These are phyloP conservation scores for Xylaria telfairii DNA, from an alignment of 495 filamentous ascomycete species.

Conservation along the genomic window DNA sequence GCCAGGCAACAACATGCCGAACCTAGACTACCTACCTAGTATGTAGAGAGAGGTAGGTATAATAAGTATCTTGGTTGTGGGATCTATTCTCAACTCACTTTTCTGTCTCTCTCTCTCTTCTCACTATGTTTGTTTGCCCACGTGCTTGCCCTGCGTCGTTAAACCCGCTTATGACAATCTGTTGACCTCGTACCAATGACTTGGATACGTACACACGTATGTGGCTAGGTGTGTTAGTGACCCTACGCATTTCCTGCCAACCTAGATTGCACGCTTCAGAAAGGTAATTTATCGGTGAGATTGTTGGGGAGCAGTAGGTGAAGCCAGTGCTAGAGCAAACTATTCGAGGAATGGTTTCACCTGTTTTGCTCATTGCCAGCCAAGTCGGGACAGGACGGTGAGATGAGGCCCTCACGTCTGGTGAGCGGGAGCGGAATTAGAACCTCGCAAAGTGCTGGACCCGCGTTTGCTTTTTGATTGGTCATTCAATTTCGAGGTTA, in stretches of 20 bases:
- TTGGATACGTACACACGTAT: not conserved
- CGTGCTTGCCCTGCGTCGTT: not conserved
- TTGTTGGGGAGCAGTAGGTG: not conserved
- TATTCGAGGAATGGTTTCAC: not conserved
- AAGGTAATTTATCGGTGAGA: not conserved
- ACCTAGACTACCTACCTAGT: not conserved
- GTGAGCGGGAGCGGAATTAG: no score
- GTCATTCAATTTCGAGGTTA: not conserved
- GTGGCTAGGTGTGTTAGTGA: not conserved
- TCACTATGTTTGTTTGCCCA: not conserved
- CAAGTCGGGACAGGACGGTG: not conserved
- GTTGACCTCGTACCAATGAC: not conserved
- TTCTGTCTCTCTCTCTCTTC: not conserved
- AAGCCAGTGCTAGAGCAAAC: not conserved
- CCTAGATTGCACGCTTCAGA: not conserved
- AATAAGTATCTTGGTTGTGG: conserved; percentile 1
- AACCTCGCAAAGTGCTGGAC: no score
- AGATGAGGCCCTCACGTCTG: no score
- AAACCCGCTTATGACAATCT: not conserved
- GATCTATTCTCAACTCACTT: conserved; percentile 8
- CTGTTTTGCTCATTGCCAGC: not conserved
- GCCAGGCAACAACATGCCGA: conserved; percentile 5
- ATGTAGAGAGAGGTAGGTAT: conserved; percentile 1
- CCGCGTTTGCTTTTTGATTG: no score
- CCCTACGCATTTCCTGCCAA: not conserved